Conservation (phyloP, 2,329 filamentous ascomycete species). For the Talaromyces sp. region DNA sequence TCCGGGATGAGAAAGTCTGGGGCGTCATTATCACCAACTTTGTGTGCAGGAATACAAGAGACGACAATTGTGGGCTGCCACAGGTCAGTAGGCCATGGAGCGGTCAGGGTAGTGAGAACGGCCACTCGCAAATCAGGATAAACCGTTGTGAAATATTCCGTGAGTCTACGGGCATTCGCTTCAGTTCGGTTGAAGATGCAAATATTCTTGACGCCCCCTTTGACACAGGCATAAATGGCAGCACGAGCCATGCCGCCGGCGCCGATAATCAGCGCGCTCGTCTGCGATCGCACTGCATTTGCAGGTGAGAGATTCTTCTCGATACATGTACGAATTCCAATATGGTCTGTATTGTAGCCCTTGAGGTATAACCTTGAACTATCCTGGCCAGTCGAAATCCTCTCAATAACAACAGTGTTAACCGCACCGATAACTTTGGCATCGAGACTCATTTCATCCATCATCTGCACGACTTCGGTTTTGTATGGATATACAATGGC, state of each 20-base stretch:
- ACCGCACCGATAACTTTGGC: constrained; percentile 72
- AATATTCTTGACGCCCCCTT: constrained; percentile 38
- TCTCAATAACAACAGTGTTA: constrained; percentile 71
- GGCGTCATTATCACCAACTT: constrained; percentile 34
- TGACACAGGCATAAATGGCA: constrained; percentile 40
- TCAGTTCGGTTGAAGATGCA: constrained; percentile 39
- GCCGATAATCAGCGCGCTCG: constrained; percentile 60
- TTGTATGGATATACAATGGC: constrained; percentile 73
- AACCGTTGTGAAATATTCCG: constrained; percentile 33
- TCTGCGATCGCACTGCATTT: constrained; percentile 58
- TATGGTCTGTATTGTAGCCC: constrained; percentile 80
- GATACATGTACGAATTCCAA: constrained; percentile 71
- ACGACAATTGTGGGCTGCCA: constrained; percentile 40
- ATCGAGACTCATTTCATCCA: constrained; percentile 66
- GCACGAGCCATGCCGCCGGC: constrained; percentile 52
- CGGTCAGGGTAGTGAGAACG: constrained; percentile 28
- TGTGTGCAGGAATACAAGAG: constrained; percentile 39
- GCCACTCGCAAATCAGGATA: constrained; percentile 22
- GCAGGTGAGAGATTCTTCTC: constrained; percentile 69
- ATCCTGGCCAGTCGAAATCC: constrained; percentile 57
- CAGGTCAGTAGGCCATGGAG: constrained; percentile 33
- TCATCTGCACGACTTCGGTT: constrained; percentile 63
- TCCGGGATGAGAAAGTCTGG: constrained; percentile 35
- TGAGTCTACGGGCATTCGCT: constrained; percentile 35
- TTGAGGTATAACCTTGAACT: constrained; percentile 68